A percentile compares a stretch with the other conserved stretches of the same genome.
Conservation (phyloP, 139 green algal species). For the Gonium pectorale region DNA sequence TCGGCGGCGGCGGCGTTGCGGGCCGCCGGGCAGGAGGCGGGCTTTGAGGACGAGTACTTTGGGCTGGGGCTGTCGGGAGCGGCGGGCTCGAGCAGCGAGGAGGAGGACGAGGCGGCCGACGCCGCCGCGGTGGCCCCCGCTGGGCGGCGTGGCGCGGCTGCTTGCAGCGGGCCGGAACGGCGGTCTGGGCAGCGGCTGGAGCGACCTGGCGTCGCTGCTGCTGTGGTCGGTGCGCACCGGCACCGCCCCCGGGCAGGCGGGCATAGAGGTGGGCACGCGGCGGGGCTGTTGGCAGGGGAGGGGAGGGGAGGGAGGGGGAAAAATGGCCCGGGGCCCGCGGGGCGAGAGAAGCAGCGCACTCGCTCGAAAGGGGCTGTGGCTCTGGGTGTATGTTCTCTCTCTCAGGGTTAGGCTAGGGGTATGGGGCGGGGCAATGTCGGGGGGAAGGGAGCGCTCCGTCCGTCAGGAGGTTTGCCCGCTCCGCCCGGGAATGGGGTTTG, state of each 20-base stretch:
- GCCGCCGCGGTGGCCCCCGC: not conserved
- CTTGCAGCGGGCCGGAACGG: not conserved
- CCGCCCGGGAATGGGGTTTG: too few species aligned
- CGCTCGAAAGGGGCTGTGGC: too few species aligned
- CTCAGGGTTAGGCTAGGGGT: too few species aligned
- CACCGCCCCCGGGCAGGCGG: not conserved
- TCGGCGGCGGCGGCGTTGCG: not conserved
- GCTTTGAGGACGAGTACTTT: not conserved
- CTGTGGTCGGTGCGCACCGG: constrained; percentile 35
- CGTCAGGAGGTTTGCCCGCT: too few species aligned
- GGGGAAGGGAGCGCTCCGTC: too few species aligned
- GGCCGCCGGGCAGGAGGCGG: not conserved
- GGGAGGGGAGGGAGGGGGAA: too few species aligned
- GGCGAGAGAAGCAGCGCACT: too few species aligned
- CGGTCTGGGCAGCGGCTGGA: not conserved
- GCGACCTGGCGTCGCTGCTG: constrained; percentile 26
- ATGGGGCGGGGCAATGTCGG: too few species aligned
- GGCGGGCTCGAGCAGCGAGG: not conserved
- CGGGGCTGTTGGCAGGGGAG: not conserved
- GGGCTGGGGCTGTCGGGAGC: not conserved
- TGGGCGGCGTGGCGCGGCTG: not conserved
- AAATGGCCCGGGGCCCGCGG: too few species aligned
- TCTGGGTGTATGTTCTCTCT: too few species aligned
- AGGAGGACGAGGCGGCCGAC: not conserved
- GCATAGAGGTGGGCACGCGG: not conserved